Base-by-base conservation (phyloP, 768 basidiomycete species). In the Galerina sulciceps region DNA sequence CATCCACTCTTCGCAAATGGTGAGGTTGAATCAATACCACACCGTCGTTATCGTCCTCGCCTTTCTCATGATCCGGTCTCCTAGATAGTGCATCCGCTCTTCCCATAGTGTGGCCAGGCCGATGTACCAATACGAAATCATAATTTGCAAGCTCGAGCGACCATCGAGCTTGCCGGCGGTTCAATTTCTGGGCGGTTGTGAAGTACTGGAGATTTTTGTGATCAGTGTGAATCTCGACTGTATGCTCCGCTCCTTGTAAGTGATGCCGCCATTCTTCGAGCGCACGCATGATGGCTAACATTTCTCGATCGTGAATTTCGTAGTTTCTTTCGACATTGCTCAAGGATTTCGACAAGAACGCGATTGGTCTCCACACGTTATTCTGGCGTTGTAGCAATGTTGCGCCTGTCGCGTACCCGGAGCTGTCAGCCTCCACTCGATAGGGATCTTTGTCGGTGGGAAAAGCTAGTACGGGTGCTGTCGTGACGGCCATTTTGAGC, bases 221-320 rank as follows among this genome's bases (percentile, higher is more conserved):
- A 26, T 26, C 26, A 26, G 71, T 71, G 53, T 67, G 57, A 35
- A 80, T 65, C 52, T 73, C 67, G 40, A 81, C 44, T 10, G 53
- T 34, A n/a, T 65, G 44, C 9, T 49, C 35, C 0, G 45, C 45
- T 3, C 45, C 45, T 47, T 47, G 45, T 14, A 47, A 31, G 45
- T 47, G 76, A 81, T 74, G 71, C 18, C 63, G 18, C 71, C 69
- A 72, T 23, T 67, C 59, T 0, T 61, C 22, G 2, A 80, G 62
- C 0, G 71, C 70, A 36, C 66, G 18, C 13, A 83, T 71, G 22
- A 84, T 79, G 3, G 67, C 58, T 9, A 83, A 70, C 1, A 85
- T 52, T 64, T 86, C 84, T 58, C 75, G 77, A 63, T 85, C 73
- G 57, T 79, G 70, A 40, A 73, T 73, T 31, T 54, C 43, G 20